phyloP scores from a whole-genome alignment of 257 asterid species.

The Salvia miltiorrhiza region DNA sequence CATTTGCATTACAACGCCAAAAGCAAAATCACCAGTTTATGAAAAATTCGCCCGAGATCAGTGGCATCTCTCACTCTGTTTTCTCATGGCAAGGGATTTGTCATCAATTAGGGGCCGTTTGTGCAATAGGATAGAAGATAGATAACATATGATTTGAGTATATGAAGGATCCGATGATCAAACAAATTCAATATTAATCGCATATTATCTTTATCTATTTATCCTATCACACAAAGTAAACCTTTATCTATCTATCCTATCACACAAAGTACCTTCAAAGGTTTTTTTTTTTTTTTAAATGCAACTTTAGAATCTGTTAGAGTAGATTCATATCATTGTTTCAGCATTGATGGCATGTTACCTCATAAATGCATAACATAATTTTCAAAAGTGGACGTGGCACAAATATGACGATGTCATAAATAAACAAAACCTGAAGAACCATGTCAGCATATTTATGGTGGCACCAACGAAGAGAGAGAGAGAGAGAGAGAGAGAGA shows the following conservation, averaged over 20 bases:
- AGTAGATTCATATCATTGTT: background rate
- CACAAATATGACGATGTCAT: background rate
- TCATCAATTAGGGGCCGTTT: background rate
- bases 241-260: too few species aligned
- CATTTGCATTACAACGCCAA: background rate
- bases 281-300: too few species aligned
- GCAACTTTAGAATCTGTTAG: background rate
- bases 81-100: background rate
- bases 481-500: background rate
- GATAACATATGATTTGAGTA: too few species aligned
- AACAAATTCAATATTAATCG: too few species aligned
- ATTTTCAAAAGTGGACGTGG: background rate
- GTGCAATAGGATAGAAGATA: too few species aligned
- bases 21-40: background rate
- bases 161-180: too few species aligned
- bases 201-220: too few species aligned
- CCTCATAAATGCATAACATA: conserved; percentile 3
- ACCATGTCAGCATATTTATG: background rate
- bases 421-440: background rate
- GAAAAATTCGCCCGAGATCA: background rate
- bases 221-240: too few species aligned
- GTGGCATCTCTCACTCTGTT: background rate
- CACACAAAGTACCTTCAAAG: background rate
- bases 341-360: background rate
- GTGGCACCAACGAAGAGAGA: background rate